Base-by-base conservation (phyloP, 345 rosid genomes). In the Aegle marmelos region DNA sequence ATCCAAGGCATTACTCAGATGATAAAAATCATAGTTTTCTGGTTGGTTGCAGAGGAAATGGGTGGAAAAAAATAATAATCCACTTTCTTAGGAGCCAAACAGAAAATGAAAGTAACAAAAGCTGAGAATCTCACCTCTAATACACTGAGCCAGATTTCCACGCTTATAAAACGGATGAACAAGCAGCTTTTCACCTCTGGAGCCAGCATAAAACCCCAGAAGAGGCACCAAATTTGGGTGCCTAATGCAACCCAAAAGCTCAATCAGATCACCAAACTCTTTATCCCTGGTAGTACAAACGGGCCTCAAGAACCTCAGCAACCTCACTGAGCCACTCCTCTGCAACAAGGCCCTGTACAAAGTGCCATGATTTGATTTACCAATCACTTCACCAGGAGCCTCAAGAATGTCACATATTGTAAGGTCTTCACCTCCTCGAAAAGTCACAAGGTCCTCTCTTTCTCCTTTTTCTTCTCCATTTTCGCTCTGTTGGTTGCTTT, bases 351-450 rank as follows among this genome's bases (percentile, higher is more conserved):
- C 99, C 82, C 88, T 92, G 87, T 95, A 93, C 71, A 93, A 79
- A 36, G 99, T 95, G 0, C 98, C 98, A 79, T 88, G 89, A 86
- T 85, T 89, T 70, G 99, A 92, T 73, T 95, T 95, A 27, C 98
- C 97, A 16, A 95, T 91, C 41, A 95, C 99, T 79, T 95, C 99
- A 6, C 99, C 99, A 0, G 99, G 98, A 69, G 99, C 97, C 37
- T 95, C 98, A 75, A 95, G 91, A 68, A 95, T 89, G 84, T 95
- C 98, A 68, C 80, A 78, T 50, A 89, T 90, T 31, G 94, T 91
- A 0, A 95, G 90, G 84, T 86, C 94, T 69, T 88, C 86, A 0
- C 96, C 98, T 16, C 94, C 94, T 24, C 58, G 86, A 72, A 95
- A 95, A 10, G 83, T 86, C 34, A 89, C 62, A 68, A 92, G 87